Conservation (phyloP, 768 basidiomycete species). For the Coprinopsis marcescibilis region DNA sequence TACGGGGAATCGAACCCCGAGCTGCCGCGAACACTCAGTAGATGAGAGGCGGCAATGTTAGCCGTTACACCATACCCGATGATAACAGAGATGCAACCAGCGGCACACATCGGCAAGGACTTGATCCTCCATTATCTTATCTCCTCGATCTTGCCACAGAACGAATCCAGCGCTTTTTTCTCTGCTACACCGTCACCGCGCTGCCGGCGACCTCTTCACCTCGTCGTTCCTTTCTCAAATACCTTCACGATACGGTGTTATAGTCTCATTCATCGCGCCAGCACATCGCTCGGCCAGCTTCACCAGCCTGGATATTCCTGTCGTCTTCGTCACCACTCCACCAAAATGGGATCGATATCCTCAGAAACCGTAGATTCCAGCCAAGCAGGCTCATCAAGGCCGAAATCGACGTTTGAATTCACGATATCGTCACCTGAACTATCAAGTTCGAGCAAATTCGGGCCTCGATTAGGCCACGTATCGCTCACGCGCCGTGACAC, state of each 20-base stretch:
- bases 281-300: background rate
- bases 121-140: background rate
- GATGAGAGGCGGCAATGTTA: slow-evolving; percentile 18
- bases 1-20: slow-evolving; percentile 19
- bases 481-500: background rate
- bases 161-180: background rate
- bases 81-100: background rate
- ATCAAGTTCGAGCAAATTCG: too few relatives aligned
- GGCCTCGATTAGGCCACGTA: background rate
- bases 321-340: background rate
- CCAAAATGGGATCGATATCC: background rate
- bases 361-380: background rate
- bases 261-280: background rate
- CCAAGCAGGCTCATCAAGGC: too few relatives aligned
- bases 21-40: slow-evolving; percentile 5
- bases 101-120: background rate
- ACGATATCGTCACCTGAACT: too few relatives aligned
- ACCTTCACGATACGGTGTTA: background rate
- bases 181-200: too few relatives aligned
- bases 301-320: background rate
- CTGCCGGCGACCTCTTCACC: too few relatives aligned
- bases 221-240: background rate
- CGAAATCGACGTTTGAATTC: too few relatives aligned
- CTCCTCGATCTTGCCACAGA: background rate
- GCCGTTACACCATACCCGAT: slow-evolving; percentile 17